These are phyloP conservation scores for Chrysanthemum seticuspe DNA, from an alignment of 129 eudicot species.

Conservation along the genomic window DNA sequence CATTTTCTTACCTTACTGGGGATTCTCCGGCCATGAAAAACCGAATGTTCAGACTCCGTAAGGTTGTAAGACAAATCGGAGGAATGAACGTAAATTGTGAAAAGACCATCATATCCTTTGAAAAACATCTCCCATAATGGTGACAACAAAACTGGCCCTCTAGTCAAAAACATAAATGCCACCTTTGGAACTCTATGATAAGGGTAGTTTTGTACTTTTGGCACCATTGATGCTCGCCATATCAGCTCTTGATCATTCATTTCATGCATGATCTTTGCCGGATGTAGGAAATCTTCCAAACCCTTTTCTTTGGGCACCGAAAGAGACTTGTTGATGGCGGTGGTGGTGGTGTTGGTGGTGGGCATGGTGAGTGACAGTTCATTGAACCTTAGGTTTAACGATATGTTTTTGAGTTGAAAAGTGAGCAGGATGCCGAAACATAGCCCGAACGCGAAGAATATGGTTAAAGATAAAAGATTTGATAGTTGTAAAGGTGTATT, in stretches of 20 bases:
- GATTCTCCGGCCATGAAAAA: conserved; percentile 50
- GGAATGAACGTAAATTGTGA: conserved; percentile 50
- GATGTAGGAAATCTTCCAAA: conserved; percentile 25
- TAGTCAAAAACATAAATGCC: conserved; percentile 60
- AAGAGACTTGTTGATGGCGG: neutral
- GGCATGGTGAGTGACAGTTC: conserved; percentile 21
- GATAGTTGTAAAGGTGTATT: conserved; percentile 29
- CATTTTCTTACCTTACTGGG: conserved; percentile 49
- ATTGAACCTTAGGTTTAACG: conserved; percentile 24
- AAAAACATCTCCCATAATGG: conserved; percentile 64
- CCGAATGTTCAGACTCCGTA: conserved; percentile 32
- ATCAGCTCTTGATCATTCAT: conserved; percentile 49
- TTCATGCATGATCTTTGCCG: conserved; percentile 30
- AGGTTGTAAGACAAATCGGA: conserved; percentile 24
- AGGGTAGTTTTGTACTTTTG: conserved; percentile 31
- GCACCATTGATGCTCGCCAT: conserved; percentile 69
- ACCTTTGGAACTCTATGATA: conserved; percentile 42
- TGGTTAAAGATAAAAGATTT: conserved; percentile 27
- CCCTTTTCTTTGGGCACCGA: conserved; percentile 4
- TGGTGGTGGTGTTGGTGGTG: neutral
- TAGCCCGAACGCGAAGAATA: conserved; percentile 35
- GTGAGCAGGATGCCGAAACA: conserved; percentile 27
- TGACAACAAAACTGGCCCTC: conserved; percentile 46
- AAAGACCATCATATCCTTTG: conserved; percentile 42
- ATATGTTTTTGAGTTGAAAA: conserved; percentile 35